Percentiles rank a stretch among this genome's conserved stretches.
These are phyloP conservation scores for Cyphellophora attinorum DNA, from an alignment of 2,329 filamentous ascomycete species.

Conservation along the genomic window DNA sequence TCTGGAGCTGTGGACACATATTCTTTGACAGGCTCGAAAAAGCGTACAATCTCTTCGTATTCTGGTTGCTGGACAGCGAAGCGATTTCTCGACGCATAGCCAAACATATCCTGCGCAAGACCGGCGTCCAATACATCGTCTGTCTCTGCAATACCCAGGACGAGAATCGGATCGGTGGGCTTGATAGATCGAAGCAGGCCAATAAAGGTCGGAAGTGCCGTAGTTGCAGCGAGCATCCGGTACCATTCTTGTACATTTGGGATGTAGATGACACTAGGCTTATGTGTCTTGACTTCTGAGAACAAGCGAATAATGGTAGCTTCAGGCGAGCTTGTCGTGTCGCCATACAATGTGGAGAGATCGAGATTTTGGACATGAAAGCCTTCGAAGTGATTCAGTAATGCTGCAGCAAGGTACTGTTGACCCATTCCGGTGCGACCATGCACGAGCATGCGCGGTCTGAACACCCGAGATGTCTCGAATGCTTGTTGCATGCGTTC, in stretches of 20 bases:
- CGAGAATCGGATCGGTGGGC: conserved; percentile 80
- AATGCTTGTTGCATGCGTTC: conserved; percentile 73
- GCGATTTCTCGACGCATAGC: conserved; percentile 70
- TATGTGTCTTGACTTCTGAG: conserved; percentile 84
- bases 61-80: conserved; percentile 60
- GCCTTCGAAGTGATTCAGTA: conserved; percentile 85
- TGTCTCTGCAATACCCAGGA: conserved; percentile 76
- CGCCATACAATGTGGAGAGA: conserved; percentile 73
- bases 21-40: conserved; percentile 64
- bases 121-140: conserved; percentile 57
- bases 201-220: conserved; percentile 72
- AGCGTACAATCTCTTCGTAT: conserved; percentile 57
- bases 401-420: conserved; percentile 71
- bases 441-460: conserved; percentile 74
- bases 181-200: conserved; percentile 72
- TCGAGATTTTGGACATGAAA: conserved; percentile 94
- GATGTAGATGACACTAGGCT: conserved; percentile 91
- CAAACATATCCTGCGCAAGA: conserved; percentile 71
- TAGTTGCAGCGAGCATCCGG: conserved; percentile 51
- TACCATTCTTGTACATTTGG: conserved; percentile 88
- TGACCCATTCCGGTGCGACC: conserved; percentile 90
- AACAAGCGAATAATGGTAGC: conserved; percentile 86
- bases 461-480: conserved; percentile 76
- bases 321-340: conserved; percentile 70
- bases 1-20: conserved; percentile 70